Conservation (phyloP, 495 filamentous ascomycete genomes). For the Tuber magnatum region DNA sequence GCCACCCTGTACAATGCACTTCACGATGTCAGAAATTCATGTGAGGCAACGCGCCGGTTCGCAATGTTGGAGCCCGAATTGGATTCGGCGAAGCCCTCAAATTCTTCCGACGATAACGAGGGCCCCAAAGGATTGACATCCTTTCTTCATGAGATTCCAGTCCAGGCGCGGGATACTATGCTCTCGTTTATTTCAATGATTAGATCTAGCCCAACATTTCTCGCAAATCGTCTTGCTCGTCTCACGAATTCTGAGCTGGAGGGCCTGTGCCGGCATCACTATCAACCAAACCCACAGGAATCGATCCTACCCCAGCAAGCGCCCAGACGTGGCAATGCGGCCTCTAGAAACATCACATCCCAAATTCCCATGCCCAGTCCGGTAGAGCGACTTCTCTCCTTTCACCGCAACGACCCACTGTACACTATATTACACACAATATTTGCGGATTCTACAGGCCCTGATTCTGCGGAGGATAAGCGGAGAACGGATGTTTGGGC, state of each 20-base stretch:
- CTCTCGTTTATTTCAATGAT: constrained; percentile 72
- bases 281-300: constrained; percentile 68
- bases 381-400: constrained; percentile 65
- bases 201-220: constrained; percentile 75
- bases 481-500: constrained; percentile 78
- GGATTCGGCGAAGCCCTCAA: constrained; percentile 44
- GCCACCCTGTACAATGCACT: constrained; percentile 78
- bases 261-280: constrained; percentile 64
- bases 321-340: constrained; percentile 49
- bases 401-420: constrained; percentile 80
- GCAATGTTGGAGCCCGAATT: constrained; percentile 63
- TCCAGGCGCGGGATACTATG: constrained; percentile 64
- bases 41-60: constrained; percentile 62
- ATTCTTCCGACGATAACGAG: constrained; percentile 42
- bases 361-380: constrained; percentile 50
- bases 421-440: constrained; percentile 80
- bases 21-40: constrained; percentile 79
- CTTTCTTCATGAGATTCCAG: constrained; percentile 74
- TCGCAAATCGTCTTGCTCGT: constrained; percentile 68
- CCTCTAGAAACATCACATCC: constrained; percentile 22
- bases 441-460: constrained; percentile 75
- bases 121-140: constrained; percentile 48
- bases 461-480: constrained; percentile 67
- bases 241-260: constrained; percentile 67
- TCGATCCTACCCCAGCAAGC: constrained; percentile 70